phyloP scores from a whole-genome alignment of 495 filamentous ascomycete species.

The Astrocystis sublimbata region DNA sequence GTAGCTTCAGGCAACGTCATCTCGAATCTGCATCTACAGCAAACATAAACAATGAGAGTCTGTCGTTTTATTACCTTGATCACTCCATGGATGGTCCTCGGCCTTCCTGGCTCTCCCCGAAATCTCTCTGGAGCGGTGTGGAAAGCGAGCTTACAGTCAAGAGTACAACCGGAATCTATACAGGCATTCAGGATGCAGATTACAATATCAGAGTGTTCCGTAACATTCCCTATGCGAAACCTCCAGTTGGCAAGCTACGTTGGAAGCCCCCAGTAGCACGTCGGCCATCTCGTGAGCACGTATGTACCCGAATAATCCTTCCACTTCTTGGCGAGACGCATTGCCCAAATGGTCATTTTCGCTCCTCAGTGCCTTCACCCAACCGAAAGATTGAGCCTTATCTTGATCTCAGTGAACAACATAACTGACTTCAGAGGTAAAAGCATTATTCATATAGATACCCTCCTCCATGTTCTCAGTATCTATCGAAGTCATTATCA shows the following conservation, averaged over 20 bases:
- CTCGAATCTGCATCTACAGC: neutral
- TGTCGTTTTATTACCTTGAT: neutral
- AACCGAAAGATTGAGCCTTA: too few relatives aligned
- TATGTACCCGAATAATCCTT: too few relatives aligned
- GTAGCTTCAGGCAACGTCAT: neutral
- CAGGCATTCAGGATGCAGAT: slow-evolving; percentile 40
- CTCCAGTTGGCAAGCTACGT: slow-evolving; percentile 40
- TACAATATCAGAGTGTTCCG: slow-evolving; percentile 49
- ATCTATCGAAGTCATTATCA: slow-evolving; percentile 31
- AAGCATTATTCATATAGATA: slow-evolving; percentile 38
- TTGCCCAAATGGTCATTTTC: too few relatives aligned
- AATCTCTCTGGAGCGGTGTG: neutral
- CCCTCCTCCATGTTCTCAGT: slow-evolving; percentile 41
- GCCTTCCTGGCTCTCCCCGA: neutral
- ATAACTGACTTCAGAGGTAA: too few relatives aligned
- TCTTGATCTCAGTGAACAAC: too few relatives aligned
- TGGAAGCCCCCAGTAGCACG: slow-evolving; percentile 43
- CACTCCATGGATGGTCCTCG: neutral
- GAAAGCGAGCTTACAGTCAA: slow-evolving; percentile 30
- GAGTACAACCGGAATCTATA: slow-evolving; percentile 37
- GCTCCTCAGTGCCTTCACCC: too few relatives aligned
- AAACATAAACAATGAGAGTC: neutral
- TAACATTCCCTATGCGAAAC: slow-evolving; percentile 46
- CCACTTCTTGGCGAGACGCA: too few relatives aligned
- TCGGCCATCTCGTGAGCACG: slow-evolving; percentile 27